These are phyloP conservation scores for Cyberlindnera sargentensis DNA, from an alignment of 805 yeast genomes.

Conservation along the genomic window DNA sequence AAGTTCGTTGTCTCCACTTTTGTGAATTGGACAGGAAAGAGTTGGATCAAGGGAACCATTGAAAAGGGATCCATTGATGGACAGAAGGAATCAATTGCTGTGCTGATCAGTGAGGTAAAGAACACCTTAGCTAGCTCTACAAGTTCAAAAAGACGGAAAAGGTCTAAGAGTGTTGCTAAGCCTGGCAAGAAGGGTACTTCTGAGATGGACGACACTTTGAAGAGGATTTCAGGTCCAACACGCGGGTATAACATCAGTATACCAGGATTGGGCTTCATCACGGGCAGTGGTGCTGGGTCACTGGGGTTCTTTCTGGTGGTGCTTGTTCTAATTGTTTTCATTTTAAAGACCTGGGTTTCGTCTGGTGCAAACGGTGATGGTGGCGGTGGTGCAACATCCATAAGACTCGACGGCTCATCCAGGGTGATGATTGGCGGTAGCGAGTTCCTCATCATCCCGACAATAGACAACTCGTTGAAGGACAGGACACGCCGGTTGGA, in stretches of 20 bases:
- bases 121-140: conserved; percentile 21
- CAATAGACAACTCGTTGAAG: conserved; percentile 6
- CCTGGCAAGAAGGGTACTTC: conserved; percentile 1
- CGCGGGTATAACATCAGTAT: conserved; percentile 3
- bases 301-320: background rate
- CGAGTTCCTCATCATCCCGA: conserved; percentile 18
- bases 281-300: background rate
- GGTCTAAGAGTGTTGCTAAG: conserved; percentile 7
- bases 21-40: conserved; percentile 66
- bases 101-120: conserved; percentile 36
- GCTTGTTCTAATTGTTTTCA: background rate
- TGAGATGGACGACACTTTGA: background rate
- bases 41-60: conserved; percentile 70
- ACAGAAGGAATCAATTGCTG: conserved; percentile 50
- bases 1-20: conserved; percentile 46
- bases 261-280: background rate
- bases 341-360: background rate
- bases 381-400: background rate
- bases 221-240: background rate
- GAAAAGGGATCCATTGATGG: conserved; percentile 75
- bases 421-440: conserved; percentile 19
- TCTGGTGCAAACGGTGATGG: background rate
- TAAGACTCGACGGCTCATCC: conserved; percentile 2
- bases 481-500: conserved; percentile 1
- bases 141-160: conserved; percentile 12